phyloP scores from a whole-genome alignment of 1,284 basidiomycete genomes.

The Heliocybe sulcata region DNA sequence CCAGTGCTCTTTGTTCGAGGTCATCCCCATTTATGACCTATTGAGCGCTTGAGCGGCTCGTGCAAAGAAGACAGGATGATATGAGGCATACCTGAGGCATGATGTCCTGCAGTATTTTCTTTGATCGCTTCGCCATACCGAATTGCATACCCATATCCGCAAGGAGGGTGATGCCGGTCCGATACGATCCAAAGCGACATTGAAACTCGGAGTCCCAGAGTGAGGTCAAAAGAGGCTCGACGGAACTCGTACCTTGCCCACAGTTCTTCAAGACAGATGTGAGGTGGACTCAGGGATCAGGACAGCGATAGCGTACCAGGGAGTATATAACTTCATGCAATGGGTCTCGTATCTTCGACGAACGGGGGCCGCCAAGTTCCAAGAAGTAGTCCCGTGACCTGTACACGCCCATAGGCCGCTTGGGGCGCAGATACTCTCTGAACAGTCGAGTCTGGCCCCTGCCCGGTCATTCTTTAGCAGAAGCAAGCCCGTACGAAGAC shows the following conservation, averaged over 20 bases:
- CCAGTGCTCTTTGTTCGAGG: constrained; percentile 67
- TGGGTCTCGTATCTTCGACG: constrained; percentile 51
- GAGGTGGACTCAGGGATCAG: background rate
- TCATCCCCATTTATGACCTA: constrained; percentile 68
- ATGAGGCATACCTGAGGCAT: constrained; percentile 57
- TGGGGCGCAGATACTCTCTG: constrained; percentile 54
- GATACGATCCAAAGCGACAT: constrained; percentile 55
- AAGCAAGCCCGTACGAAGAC: background rate
- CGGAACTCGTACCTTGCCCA: constrained; percentile 52
- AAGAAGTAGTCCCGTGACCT: constrained; percentile 48
- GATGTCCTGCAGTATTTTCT: constrained; percentile 61
- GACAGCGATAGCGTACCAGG: constrained; percentile 34
- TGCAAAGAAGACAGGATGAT: background rate
- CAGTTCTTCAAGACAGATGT: constrained; percentile 20
- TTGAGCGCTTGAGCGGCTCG: background rate
- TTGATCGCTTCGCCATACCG: constrained; percentile 60
- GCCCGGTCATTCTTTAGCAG: background rate
- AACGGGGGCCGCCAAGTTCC: constrained; percentile 19
- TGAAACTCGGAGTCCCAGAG: constrained; percentile 78
- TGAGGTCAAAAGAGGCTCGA: constrained; percentile 61
- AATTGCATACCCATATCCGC: constrained; percentile 73
- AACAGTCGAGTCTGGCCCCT: constrained; percentile 60
- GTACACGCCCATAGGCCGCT: constrained; percentile 43
- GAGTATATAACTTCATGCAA: constrained; percentile 52
- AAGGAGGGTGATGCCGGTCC: constrained; percentile 59